phyloP scores from a whole-genome alignment of 495 filamentous ascomycete species.

The Corynascus novoguineensis region DNA sequence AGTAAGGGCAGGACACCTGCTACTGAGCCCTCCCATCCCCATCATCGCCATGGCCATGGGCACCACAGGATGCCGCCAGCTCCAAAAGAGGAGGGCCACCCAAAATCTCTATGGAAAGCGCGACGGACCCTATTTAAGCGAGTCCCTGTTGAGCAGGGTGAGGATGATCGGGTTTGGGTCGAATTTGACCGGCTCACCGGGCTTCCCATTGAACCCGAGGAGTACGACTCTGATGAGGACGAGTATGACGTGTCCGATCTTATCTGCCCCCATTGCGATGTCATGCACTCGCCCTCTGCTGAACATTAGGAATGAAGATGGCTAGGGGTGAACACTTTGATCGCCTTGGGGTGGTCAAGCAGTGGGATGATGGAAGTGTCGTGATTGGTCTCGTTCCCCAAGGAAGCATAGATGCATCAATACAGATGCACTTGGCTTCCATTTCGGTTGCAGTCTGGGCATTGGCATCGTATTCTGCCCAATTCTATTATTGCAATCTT shows the following conservation, averaged over 20 bases:
- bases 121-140: conserved; percentile 44
- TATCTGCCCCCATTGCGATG: conserved; percentile 34
- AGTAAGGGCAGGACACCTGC: neutral
- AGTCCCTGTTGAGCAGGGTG: conserved; percentile 30
- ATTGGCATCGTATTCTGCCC: neutral
- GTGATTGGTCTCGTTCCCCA: neutral
- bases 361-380: neutral
- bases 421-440: neutral
- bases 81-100: conserved; percentile 38
- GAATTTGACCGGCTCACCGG: conserved; percentile 41
- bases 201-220: conserved; percentile 19
- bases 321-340: no score
- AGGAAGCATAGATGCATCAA: neutral
- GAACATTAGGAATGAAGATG: neutral
- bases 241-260: conserved; percentile 26
- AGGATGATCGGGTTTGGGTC: conserved; percentile 33
- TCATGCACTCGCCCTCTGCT: conserved; percentile 24
- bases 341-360: neutral
- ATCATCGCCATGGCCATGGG: conserved; percentile 9
- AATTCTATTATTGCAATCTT: conserved; percentile 1
- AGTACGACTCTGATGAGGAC: conserved; percentile 22
- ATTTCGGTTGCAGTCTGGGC: neutral
- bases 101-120: conserved; percentile 31
- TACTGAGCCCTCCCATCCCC: neutral
- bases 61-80: conserved; percentile 26